Base-by-base conservation (phyloP, 768 basidiomycete genomes). In the Harrya chromipes region DNA sequence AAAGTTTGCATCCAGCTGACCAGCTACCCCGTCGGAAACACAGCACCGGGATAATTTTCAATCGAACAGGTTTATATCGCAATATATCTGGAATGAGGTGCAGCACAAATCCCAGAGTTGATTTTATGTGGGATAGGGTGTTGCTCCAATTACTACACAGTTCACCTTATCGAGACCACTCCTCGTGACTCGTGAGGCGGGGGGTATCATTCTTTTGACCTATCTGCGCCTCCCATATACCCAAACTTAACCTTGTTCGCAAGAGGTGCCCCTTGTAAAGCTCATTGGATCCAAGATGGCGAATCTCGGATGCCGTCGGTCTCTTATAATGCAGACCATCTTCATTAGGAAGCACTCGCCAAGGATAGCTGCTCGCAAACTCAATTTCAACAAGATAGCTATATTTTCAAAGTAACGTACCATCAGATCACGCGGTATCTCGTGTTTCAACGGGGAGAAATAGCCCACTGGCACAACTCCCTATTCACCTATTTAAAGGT, bases 1-100 rank as follows among this genome's bases (percentile, higher is more conserved):
- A 37, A 51, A 20, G 13, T 29, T 23, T 13, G 58, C 57, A 43
- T 49, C 43, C 39, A 55, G 12, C 40, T 44, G 42, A 62, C 61
- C 40, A 43, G 64, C 44, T 40, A 60, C 16, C 69, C 70, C 31
- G 67, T 71, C 16, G 78, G 76, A 61, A 72, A 68, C 8, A 70
- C 66, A 16, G 60, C 65, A 1, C 64, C 63, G 4, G 74, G 68
- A 45, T 70, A 74, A 58, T 42, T 35, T 56, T 23, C 10, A 37
- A 40, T 76, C 74, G 14, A 66, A 48, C 13, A 72, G 56, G 49
- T 75, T 74, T 16, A 29, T 26, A 23, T 23, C 23, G 23, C 23
- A 8, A 26, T 26, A 8, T 26, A 13, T 13, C 12, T 13, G 29
- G 29, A 29, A 29, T 29, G 29, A 10, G 12, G 29, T 11, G 29